Percentiles rank a stretch among this genome's conserved stretches.
Evolutionary conservation across 1,284 basidiomycete species (phyloP).

Genomic region (Austropuccinia psidii): DNA sequence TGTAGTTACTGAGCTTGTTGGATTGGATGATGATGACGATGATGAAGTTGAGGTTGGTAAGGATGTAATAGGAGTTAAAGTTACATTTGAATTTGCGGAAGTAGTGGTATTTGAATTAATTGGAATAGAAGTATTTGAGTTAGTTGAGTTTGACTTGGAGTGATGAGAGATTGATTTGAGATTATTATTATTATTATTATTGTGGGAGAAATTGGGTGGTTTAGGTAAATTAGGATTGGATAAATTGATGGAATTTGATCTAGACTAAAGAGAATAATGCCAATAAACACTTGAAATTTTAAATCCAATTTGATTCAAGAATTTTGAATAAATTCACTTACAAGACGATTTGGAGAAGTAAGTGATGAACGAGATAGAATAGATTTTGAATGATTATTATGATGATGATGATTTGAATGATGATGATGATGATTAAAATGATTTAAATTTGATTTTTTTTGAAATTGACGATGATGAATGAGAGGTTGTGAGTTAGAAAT

Average conservation of each 20-base stretch:
- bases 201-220: not conserved
- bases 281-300: no score
- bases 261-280: no score
- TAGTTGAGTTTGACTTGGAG: not conserved
- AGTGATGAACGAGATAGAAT: no score
- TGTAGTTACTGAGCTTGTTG: not conserved
- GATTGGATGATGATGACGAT: not conserved
- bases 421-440: no score
- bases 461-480: constrained; percentile 13
- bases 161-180: not conserved
- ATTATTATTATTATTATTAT: not conserved
- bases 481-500: constrained; percentile 1
- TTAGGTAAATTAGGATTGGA: constrained; percentile 13
- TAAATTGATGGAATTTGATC: not conserved
- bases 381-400: no score
- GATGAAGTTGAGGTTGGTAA: no score
- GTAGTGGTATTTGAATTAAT: not conserved
- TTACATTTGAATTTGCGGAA: not conserved
- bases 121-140: not conserved
- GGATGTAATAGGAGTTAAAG: no score
- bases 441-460: no score
- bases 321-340: no score
- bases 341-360: no score
- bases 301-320: no score
- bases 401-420: no score